Conservation (phyloP, 2,329 filamentous ascomycete genomes). For the Podosphaera aphanis region DNA sequence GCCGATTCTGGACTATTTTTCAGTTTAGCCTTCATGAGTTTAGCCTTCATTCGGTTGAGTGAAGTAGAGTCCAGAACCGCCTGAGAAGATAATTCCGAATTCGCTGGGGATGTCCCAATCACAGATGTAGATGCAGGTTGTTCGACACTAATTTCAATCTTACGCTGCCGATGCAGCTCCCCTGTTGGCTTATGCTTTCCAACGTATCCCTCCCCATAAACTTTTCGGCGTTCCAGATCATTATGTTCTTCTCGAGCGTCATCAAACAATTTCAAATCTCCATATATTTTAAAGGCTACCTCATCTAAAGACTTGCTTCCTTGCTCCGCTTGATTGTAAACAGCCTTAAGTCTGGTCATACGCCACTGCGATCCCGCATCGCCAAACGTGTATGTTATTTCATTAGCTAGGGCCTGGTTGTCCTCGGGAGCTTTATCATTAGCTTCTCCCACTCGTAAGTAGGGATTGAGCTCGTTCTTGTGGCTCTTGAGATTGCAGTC, state of each 20-base stretch:
- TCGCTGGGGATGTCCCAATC: too few relatives aligned
- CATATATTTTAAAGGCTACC: slow-evolving; percentile 61
- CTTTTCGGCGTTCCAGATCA: slow-evolving; percentile 63
- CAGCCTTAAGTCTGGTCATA: slow-evolving; percentile 78
- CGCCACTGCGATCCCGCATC: slow-evolving; percentile 82
- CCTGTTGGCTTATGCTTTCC: slow-evolving; percentile 72
- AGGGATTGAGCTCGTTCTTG: slow-evolving; percentile 56
- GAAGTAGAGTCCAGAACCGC: slow-evolving; percentile 47
- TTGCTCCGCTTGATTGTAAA: slow-evolving; percentile 60
- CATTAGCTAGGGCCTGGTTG: slow-evolving; percentile 17
- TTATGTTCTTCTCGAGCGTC: slow-evolving; percentile 78
- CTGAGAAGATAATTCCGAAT: too few relatives aligned
- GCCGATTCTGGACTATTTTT: slow-evolving; percentile 18
- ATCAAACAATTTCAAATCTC: slow-evolving; percentile 64
- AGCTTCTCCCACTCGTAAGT: slow-evolving; percentile 31
- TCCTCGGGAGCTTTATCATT: slow-evolving; percentile 18
- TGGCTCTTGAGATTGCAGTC: slow-evolving; percentile 29
- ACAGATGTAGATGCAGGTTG: too few relatives aligned
- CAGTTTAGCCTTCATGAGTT: slow-evolving; percentile 89
- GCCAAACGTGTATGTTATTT: slow-evolving; percentile 66
- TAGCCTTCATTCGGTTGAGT: slow-evolving; percentile 73
- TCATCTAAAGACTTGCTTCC: slow-evolving; percentile 53
- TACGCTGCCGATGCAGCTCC: slow-evolving; percentile 61
- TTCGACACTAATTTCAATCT: slow-evolving; percentile 21
- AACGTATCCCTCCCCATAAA: slow-evolving; percentile 67